Percentiles rank a stretch among this genome's conserved stretches.
These are phyloP conservation scores for Eimeria brunetti DNA, from an alignment of 169 alveolate genomes.

Conservation along the genomic window DNA sequence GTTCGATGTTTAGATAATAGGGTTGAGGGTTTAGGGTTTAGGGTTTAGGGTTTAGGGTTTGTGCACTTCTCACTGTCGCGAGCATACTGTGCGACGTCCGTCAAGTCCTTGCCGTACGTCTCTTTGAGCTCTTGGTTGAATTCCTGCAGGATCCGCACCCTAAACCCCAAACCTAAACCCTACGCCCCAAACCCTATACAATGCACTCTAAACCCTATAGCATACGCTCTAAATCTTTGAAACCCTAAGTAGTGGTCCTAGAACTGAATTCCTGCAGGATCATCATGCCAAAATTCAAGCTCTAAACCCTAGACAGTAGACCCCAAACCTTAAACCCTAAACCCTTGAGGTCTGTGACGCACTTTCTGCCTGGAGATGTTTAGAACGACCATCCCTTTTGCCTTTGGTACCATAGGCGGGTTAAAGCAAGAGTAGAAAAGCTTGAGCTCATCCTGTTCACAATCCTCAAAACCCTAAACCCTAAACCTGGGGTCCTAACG, in stretches of 20 bases:
- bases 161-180: neutral
- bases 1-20: neutral
- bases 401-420: slow-evolving; percentile 75
- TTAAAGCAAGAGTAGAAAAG: slow-evolving; percentile 52
- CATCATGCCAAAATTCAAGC: neutral
- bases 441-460: slow-evolving; percentile 65
- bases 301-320: neutral
- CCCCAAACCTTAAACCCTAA: neutral
- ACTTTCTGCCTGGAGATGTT: slow-evolving; percentile 65
- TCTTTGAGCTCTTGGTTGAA: slow-evolving; percentile 59
- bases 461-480: slow-evolving; percentile 1
- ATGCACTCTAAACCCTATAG: neutral
- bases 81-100: slow-evolving; percentile 51
- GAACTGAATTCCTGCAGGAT: neutral
- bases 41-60: slow-evolving; percentile 12
- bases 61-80: slow-evolving; percentile 13
- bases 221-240: neutral
- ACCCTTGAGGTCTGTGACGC: neutral
- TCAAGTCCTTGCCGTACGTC: slow-evolving; percentile 58
- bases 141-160: slow-evolving; percentile 20
- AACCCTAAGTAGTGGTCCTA: neutral
- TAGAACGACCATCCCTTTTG: slow-evolving; percentile 75
- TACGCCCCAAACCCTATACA: neutral
- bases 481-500: neutral
- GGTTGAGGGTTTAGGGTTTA: neutral